Conservation (phyloP, 1,139 yeast species). For the Suhomyces bokatorum region DNA sequence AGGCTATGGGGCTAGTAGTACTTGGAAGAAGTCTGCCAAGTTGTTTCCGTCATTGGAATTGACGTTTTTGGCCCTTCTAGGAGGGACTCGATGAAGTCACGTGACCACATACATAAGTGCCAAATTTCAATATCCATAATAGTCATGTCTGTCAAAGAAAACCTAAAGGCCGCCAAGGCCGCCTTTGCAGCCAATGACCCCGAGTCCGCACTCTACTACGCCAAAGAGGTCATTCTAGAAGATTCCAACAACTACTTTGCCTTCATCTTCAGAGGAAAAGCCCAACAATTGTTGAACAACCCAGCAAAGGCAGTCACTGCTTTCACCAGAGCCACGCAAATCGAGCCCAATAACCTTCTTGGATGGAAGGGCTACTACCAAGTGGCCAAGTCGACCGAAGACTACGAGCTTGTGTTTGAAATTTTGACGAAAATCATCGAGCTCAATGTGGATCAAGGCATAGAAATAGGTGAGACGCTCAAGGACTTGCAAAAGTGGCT, state of each 20-base stretch:
- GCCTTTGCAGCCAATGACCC: slow-evolving; percentile 60
- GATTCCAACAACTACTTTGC: slow-evolving; percentile 69
- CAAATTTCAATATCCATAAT: not conserved
- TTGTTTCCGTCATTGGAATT: too few species aligned
- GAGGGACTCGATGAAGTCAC: too few species aligned
- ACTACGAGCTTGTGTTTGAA: slow-evolving; percentile 49
- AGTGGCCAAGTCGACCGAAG: slow-evolving; percentile 31
- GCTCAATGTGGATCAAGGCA: slow-evolving; percentile 32
- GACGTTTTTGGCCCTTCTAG: too few species aligned
- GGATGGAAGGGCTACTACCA: slow-evolving; percentile 82
- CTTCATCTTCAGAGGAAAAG: slow-evolving; percentile 61
- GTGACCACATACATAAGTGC: not conserved
- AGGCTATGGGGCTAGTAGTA: too few species aligned
- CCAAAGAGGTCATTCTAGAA: slow-evolving; percentile 49
- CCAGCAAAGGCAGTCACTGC: slow-evolving; percentile 46
- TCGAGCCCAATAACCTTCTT: slow-evolving; percentile 55
- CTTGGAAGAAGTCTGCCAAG: too few species aligned
- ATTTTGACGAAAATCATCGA: slow-evolving; percentile 32
- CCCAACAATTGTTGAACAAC: slow-evolving; percentile 46
- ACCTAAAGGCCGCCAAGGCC: slow-evolving; percentile 58
- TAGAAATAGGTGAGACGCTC: slow-evolving; percentile 46
- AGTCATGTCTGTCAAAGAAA: slow-evolving; percentile 30
- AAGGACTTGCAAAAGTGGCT: slow-evolving; percentile 49
- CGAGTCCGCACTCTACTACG: slow-evolving; percentile 54
- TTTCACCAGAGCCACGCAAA: slow-evolving; percentile 55